phyloP scores from a whole-genome alignment of 2,329 filamentous ascomycete species.

The Elsinoe australis region DNA sequence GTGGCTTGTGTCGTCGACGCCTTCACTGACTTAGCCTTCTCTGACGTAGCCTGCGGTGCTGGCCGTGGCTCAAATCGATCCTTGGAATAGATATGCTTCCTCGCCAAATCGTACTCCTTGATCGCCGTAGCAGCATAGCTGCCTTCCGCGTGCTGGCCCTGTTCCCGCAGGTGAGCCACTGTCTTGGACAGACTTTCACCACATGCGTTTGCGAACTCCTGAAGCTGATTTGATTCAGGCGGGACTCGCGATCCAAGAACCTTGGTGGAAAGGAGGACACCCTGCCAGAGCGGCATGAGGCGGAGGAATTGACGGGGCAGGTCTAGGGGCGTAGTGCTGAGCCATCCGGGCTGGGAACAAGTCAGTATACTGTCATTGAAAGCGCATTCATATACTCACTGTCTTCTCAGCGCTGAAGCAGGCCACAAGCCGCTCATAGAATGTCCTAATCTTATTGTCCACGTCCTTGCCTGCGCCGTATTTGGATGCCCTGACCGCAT shows the following conservation, averaged over 20 bases:
- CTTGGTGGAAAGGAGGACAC: constrained; percentile 36
- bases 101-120: constrained; percentile 19
- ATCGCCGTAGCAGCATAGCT: constrained; percentile 26
- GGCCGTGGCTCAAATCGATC: background rate
- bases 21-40: no score
- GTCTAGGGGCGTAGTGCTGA: constrained; percentile 21
- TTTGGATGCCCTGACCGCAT: constrained; percentile 34
- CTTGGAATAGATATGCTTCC: constrained; percentile 5
- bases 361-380: background rate
- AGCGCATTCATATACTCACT: background rate
- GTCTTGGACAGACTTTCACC: constrained; percentile 22
- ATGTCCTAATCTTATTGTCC: constrained; percentile 34
- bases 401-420: constrained; percentile 22
- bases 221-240: constrained; percentile 22
- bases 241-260: constrained; percentile 34
- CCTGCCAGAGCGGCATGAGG: constrained; percentile 36
- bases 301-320: constrained; percentile 3
- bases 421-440: constrained; percentile 34
- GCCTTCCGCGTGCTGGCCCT: constrained; percentile 21
- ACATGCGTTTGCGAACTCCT: constrained; percentile 24
- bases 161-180: constrained; percentile 24
- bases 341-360: constrained; percentile 22
- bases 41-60: background rate
- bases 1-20: background rate
- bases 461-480: constrained; percentile 29